These are phyloP conservation scores for Candida silvicultrix DNA, from an alignment of 805 yeast genomes.

Conservation along the genomic window DNA sequence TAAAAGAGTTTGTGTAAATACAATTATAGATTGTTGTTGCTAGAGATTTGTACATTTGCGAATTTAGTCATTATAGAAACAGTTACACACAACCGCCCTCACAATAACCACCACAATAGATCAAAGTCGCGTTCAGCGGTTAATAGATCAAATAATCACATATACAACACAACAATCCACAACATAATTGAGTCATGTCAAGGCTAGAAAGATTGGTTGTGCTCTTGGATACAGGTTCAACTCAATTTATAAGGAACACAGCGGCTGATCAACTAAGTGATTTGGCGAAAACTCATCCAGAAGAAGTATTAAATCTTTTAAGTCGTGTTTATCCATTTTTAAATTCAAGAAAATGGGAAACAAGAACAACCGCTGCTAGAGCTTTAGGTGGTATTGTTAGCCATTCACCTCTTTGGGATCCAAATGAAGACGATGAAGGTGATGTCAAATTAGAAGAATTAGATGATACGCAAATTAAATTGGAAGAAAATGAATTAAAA, in stretches of 20 bases:
- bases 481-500: constrained; percentile 9
- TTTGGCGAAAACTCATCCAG: constrained; percentile 90
- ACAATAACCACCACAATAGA: background rate
- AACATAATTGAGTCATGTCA: constrained; percentile 20
- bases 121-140: background rate
- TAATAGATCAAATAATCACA: no score
- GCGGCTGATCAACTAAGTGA: constrained; percentile 98
- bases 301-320: constrained; percentile 74
- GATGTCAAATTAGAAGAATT: constrained; percentile 19
- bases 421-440: constrained; percentile 34
- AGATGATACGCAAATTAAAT: constrained; percentile 18
- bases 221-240: constrained; percentile 85
- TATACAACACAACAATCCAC: background rate
- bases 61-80: no score
- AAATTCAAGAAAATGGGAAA: constrained; percentile 86
- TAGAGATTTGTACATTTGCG: no score
- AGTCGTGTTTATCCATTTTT: constrained; percentile 90
- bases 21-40: background rate
- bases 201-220: constrained; percentile 39
- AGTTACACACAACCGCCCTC: no score
- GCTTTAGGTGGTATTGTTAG: constrained; percentile 92
- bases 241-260: constrained; percentile 86
- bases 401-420: constrained; percentile 80
- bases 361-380: constrained; percentile 88
- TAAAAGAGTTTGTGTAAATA: no score